Percentiles rank a stretch among this genome's conserved stretches.
Evolutionary conservation across 768 basidiomycete species (phyloP).

Genomic region (Brasilioporus rufonigricans): DNA sequence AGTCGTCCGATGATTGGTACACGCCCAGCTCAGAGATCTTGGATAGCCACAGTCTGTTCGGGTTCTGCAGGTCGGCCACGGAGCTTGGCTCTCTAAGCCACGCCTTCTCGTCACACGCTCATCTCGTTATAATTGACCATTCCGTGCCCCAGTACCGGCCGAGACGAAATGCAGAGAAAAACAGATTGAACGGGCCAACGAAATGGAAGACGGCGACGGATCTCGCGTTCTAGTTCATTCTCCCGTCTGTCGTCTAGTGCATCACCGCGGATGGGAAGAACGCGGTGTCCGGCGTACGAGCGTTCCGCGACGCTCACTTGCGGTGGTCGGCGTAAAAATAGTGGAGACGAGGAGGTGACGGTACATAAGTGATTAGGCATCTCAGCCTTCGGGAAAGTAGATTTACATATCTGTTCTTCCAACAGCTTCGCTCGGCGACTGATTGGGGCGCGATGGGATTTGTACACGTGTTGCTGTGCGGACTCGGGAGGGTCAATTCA

Average conservation of each 20-base stretch:
- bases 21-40: not conserved
- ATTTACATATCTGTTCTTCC: slow-evolving; percentile 7
- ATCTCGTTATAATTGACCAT: slow-evolving; percentile 7
- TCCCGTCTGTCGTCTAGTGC: not conserved
- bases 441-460: slow-evolving; percentile 1
- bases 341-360: not conserved
- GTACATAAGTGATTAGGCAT: slow-evolving; percentile 2
- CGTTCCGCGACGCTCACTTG: slow-evolving; percentile 25
- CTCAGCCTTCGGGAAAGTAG: not conserved
- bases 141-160: not conserved
- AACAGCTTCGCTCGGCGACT: not conserved
- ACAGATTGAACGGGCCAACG: not conserved
- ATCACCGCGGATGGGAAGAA: slow-evolving; percentile 17
- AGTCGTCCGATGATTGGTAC: not conserved
- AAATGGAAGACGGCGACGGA: slow-evolving; percentile 9
- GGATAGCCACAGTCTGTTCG: not conserved
- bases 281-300: slow-evolving; percentile 13
- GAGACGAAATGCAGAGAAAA: slow-evolving; percentile 1
- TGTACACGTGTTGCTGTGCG: slow-evolving; percentile 12
- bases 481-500: not conserved
- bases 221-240: not conserved
- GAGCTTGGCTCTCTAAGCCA: not conserved
- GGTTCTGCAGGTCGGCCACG: not conserved
- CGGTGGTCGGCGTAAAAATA: slow-evolving; percentile 2
- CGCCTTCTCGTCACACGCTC: slow-evolving; percentile 10